Base-by-base conservation (phyloP, 2,329 filamentous ascomycete genomes). In the Neoscytalidium dimidiatum region DNA sequence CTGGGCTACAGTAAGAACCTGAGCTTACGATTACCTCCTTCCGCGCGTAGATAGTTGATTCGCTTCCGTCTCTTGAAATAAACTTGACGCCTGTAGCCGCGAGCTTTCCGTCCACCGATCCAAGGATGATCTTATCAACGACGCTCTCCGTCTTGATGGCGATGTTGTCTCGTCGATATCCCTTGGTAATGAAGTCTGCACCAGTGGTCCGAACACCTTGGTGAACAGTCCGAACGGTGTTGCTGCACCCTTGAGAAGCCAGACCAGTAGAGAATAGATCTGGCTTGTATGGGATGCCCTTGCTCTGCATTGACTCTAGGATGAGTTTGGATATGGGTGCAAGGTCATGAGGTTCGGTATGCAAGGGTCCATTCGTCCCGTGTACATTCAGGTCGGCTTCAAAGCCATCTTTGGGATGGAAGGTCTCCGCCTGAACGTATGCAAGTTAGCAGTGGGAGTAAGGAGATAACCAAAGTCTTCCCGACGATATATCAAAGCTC, bases 361-460 rank as follows among this genome's bases (percentile, higher is more conserved):
- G 78, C 3, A 87, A 74, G 17, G 79, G 81, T 0, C 85, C 85
- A 17, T 77, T 70, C 52, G 80, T 75, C 1, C 84, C 85, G 67
- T 88, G 86, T 7, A 77, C 77, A 2, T 75, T 75, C 8, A 77
- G 71, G 46, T 81, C 77, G 2, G 81, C 81, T 35, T 85, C 71
- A 72, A 87, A 86, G 85, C 85, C 87, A 29, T 82, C 75, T 70
- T 88, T 88, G 21, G 74, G 70, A 64, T 87, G 83, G 69, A 88
- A 88, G 2, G 82, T 85, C 68, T 88, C 86, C 44, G 84, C 81
- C 73, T 80, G 52, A 5, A 28, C 19, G 17, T 21, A 9, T 7
- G 11, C 5, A 7, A 21, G 29, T 51, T 3, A 63, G 33, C 7
- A 17, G n/a, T n/a, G n/a, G 38, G 38, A 11, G n/a, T 14, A 41